Evolutionary conservation across 2,329 filamentous ascomycete genomes (phyloP), one percentile per base, ranked within the genome.

Genomic region (Exophiala mesophila): DNA sequence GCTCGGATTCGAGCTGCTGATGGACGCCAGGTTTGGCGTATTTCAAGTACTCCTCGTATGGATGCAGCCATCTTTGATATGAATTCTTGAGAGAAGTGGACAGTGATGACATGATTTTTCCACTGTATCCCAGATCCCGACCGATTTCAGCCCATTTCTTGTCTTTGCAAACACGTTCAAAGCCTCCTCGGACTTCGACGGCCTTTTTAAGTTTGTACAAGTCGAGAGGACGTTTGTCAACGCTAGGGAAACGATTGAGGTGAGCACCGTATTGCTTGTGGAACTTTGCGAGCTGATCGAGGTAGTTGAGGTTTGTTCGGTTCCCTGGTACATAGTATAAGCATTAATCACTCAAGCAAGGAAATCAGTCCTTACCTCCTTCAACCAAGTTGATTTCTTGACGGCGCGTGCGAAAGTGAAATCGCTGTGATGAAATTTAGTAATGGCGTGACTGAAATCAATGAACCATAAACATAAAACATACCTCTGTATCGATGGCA

Each of bases 111-210:
- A 98, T 98, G 51, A 98, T 98, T 71, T 98, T 98, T 61, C 92
- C 92, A 60, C 90, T 97, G 66, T 98, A 98, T 41, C 92, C 92
- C 35, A 98, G 70, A 62, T 97, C 92, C 58, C 92, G 82, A 23
- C 92, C 92, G 56, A 98, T 97, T 64, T 98, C 92, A 12, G 92
- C 92, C 92, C 92, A 98, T 69, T 97, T 97, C 69, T 98, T 98
- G 42, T 83, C 76, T 66, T 95, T 96, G 74, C 92, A 98, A 32
- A 98, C 92, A 59, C 86, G 86, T 41, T 96, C 89, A 57, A 98
- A 98, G 3, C 92, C 92, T 34, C 92, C 92, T 49, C 92, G 81
- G 20, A 87, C 83, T 61, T 97, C 92, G 24, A 98, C 92, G 1
- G 90, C 90, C 62, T 97, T 97, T 65, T 97, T 97, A 46, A 98